Conservation (phyloP, 176 grass and related monocot genomes). For the Lolium multiflorum region DNA sequence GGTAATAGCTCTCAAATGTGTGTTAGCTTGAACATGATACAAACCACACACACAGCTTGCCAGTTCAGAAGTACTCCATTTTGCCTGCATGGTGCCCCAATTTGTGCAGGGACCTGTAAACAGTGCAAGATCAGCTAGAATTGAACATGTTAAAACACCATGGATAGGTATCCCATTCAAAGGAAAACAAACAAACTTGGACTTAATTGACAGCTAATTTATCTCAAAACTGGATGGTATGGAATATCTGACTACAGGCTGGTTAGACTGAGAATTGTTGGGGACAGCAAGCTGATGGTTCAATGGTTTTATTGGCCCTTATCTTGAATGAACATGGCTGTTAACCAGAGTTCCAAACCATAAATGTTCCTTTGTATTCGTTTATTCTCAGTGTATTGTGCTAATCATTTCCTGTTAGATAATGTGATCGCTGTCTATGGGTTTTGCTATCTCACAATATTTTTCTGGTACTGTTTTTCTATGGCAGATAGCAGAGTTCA, state of each 20-base stretch:
- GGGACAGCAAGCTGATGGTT: neutral
- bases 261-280: neutral
- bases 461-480: slow-evolving; percentile 24
- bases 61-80: neutral
- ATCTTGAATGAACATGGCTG: neutral
- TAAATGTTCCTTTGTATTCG: neutral
- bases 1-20: neutral
- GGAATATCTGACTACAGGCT: neutral
- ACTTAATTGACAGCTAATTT: neutral
- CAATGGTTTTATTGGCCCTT: neutral
- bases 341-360: neutral
- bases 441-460: slow-evolving; percentile 5
- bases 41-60: slow-evolving; percentile 4
- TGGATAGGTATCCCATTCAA: neutral
- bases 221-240: neutral
- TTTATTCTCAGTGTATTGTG: neutral
- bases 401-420: neutral
- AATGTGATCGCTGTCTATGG: neutral
- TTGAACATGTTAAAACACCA: neutral
- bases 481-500: slow-evolving; percentile 82
- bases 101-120: neutral
- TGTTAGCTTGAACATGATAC: slow-evolving; percentile 1
- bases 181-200: neutral
- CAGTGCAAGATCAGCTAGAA: neutral
- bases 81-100: neutral